Evolutionary conservation across 495 filamentous ascomycete species (phyloP).

Genomic region (Xylaria flabelliformis): DNA sequence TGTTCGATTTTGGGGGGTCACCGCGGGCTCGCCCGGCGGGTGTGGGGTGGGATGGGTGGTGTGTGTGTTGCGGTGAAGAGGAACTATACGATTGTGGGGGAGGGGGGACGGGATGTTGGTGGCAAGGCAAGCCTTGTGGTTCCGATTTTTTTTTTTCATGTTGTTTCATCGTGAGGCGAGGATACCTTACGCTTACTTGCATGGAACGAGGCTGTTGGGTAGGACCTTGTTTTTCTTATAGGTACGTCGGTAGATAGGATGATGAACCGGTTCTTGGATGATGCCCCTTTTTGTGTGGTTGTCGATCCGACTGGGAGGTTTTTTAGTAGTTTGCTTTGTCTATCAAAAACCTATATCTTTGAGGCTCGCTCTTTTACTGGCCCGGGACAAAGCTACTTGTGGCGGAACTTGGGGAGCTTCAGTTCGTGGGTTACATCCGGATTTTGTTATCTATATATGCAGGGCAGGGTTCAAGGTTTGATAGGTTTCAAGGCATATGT

Average conservation of each 20-base stretch:
- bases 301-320: neutral
- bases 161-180: neutral
- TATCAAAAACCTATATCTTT: neutral
- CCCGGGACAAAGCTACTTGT: neutral
- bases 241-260: neutral
- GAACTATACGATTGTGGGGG: neutral
- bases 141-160: neutral
- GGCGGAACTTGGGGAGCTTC: conserved; percentile 8
- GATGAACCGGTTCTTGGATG: neutral
- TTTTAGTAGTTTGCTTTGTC: neutral
- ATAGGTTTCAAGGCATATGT: neutral
- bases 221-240: neutral
- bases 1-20: neutral
- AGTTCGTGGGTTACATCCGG: neutral
- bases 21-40: neutral
- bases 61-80: neutral
- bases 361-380: neutral
- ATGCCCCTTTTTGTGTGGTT: neutral
- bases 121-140: neutral
- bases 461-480: neutral
- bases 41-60: neutral
- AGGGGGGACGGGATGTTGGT: neutral
- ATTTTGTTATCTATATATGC: neutral
- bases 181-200: neutral
- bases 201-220: neutral